Base-by-base conservation (phyloP, 2,329 filamentous ascomycete species). In the Raffaelea deltoideospora region DNA sequence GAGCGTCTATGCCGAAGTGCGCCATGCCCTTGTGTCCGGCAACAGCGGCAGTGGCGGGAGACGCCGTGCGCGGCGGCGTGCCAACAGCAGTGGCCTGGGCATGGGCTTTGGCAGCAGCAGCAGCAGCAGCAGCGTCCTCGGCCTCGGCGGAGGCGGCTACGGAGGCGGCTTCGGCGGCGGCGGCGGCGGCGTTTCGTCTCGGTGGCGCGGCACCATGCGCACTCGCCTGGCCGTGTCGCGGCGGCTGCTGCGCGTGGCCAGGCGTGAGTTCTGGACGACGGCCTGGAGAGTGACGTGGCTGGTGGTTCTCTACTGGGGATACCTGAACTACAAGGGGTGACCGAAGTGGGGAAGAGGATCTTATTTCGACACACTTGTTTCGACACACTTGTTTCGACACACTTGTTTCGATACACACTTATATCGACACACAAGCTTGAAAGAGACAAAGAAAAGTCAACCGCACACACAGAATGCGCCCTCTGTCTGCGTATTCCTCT, bases 231-330 rank as follows among this genome's bases (percentile, higher is more conserved):
- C 27, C 6, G 10, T n/a, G 28, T 15, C 10, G 23, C 33, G 23
- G 24, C 34, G 11, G 14, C 23, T 31, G 26, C 26, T 41, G 24
- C 37, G 24, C 10, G 15, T 31, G 17, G 65, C 80, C 6, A 52
- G 60, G 23, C 60, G 63, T 20, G 79, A 88, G 53, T 56, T 85
- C 27, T 66, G 64, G 56, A 67, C 62, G 9, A 76, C 70, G 31
- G 48, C 76, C 15, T 74, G 70, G 58, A 63, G 69, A 33, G 75
- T 86, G 4, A 64, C 63, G 6, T 72, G 69, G 64, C 68, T 81
- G 53, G 73, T 72, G 17, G 53, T 76, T 31, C 45, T 60, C 13
- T 75, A 76, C 53, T 90, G 81, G 64, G 63, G 63, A 22, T 82
- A 75, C 58, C 57, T 88, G 47, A 63, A 77, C 39, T 73, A 69